Conservation (phyloP, 768 basidiomycete species). For the Auricularia heimuer region DNA sequence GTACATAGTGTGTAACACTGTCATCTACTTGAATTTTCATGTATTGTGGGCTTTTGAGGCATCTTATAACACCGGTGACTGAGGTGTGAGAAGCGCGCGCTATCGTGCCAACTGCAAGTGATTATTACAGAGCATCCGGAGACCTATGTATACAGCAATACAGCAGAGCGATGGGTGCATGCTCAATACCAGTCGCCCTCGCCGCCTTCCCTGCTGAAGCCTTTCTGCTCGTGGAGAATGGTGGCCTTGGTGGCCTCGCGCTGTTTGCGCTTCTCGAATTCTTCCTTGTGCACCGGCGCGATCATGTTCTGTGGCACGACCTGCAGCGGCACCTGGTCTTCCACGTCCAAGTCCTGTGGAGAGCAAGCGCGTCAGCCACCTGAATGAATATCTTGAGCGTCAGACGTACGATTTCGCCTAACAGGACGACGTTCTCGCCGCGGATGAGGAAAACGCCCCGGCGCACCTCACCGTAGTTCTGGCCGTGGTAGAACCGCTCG, state of each 20-base stretch:
- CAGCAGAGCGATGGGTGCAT: neutral
- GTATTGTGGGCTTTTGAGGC: too few relatives aligned
- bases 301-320: slow-evolving; percentile 56
- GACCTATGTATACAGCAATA: slow-evolving; percentile 3
- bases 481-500: slow-evolving; percentile 87
- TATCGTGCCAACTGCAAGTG: too few relatives aligned
- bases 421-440: slow-evolving; percentile 94
- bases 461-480: slow-evolving; percentile 79
- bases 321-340: slow-evolving; percentile 76
- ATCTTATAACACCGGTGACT: too few relatives aligned
- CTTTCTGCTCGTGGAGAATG: slow-evolving; percentile 71
- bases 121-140: too few relatives aligned
- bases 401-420: slow-evolving; percentile 86
- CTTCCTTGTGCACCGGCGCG: slow-evolving; percentile 61
- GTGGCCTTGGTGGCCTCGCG: slow-evolving; percentile 79
- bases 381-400: neutral
- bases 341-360: slow-evolving; percentile 77
- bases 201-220: slow-evolving; percentile 90
- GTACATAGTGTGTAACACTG: too few relatives aligned
- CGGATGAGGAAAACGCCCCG: slow-evolving; percentile 89
- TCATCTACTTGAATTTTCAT: too few relatives aligned
- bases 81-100: too few relatives aligned
- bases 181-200: slow-evolving; percentile 89
- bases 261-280: slow-evolving; percentile 62
- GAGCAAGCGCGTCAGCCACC: slow-evolving; percentile 3